Conservation (phyloP, 177 flowering plant species). For the Tripterygium wilfordii region DNA sequence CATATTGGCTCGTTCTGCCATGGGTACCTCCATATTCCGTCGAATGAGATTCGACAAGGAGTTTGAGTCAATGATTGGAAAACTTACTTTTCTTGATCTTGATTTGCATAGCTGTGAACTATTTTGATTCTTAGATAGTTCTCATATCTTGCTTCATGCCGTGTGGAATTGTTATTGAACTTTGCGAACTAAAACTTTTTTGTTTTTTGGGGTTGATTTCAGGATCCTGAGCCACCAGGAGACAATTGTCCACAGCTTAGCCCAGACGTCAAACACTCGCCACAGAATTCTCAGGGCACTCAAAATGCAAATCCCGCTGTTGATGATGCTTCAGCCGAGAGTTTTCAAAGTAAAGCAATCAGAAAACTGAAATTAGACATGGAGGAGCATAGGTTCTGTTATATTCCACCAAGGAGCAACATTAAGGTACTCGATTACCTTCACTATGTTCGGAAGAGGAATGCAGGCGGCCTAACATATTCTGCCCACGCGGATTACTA, state of each 20-base stretch:
- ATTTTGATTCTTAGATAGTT: too few relatives aligned
- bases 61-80: too few relatives aligned
- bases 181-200: too few relatives aligned
- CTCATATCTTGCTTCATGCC: too few relatives aligned
- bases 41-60: too few relatives aligned
- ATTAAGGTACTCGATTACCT: constrained; percentile 54
- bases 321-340: constrained; percentile 9
- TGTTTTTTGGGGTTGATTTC: constrained; percentile 1
- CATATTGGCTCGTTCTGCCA: too few relatives aligned
- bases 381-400: constrained; percentile 69
- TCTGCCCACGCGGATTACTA: constrained; percentile 89
- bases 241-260: constrained; percentile 3
- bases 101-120: too few relatives aligned
- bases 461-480: constrained; percentile 38
- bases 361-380: constrained; percentile 52
- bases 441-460: constrained; percentile 54
- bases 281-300: constrained; percentile 7
- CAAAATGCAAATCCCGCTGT: constrained; percentile 8
- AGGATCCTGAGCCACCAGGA: constrained; percentile 18
- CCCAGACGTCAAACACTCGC: constrained; percentile 6
- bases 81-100: too few relatives aligned
- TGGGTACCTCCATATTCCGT: too few relatives aligned
- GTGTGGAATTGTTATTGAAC: too few relatives aligned
- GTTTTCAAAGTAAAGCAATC: constrained; percentile 30
- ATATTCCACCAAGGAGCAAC: constrained; percentile 61